Base-by-base conservation (phyloP, 2,329 filamentous ascomycete genomes). In the Orbilia ellipsospora region DNA sequence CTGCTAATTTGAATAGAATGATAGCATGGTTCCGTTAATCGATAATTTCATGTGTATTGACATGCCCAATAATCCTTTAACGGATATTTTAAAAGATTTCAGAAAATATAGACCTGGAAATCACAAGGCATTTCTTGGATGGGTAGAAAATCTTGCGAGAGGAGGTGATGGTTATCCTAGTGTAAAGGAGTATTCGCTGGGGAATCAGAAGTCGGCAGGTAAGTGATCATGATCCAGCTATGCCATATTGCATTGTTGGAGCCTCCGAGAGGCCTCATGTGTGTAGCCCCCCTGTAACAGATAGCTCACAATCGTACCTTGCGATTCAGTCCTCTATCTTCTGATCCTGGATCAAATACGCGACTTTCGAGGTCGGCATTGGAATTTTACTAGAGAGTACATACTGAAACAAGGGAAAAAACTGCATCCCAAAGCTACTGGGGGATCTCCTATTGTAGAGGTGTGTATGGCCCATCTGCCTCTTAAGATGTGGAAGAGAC, bases 51-150 rank as follows among this genome's bases (percentile, higher is more conserved):
- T 95, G 67, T 77, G 73, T 20, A 56, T 69, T 88, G 95, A 81
- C 90, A 96, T 97, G 93, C 94, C 94, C 0, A 85, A 89, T 64
- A 97, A 93, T 3, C 94, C 94, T 0, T 88, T 97, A 54, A 97
- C 94, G 0, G 89, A 90, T 67, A 97, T 97, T 81, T 87, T 97
- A 18, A 77, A 78, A 78, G 94, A 97, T 82, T 98, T 98, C 85
- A 88, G 94, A 77, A 87, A 90, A 80, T 97, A 97, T 83, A 88
- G 94, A 0, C 94, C 94, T 2, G 91, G 90, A 64, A 94, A 96
- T 80, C 94, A 98, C 82, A 89, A 93, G 50, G 88, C 90, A 78
- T 97, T 97, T 82, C 86, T 98, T 40, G 87, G 88, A 77, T 90
- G 90, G 80, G 91, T 97, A 20, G 83, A 86, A 18, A 20, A 18